Evolutionary conservation across 805 yeast species (phyloP).

Genomic region (Candida oleophila): DNA sequence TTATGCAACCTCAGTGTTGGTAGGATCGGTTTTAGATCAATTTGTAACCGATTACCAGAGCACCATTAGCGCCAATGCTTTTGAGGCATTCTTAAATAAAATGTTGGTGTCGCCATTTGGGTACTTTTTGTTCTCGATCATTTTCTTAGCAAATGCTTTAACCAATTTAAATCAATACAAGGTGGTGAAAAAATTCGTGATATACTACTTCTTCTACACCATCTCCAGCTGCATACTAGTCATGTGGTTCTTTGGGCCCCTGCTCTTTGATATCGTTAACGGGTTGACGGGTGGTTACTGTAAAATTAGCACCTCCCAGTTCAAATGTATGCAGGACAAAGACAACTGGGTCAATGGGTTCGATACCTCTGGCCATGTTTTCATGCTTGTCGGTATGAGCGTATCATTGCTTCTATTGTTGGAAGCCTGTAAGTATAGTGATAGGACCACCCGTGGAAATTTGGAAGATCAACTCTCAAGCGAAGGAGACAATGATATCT

Average conservation of each 20-base stretch:
- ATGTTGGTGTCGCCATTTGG: slow-evolving; percentile 27
- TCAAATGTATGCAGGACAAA: slow-evolving; percentile 10
- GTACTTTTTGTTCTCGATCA: slow-evolving; percentile 27
- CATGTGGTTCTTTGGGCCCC: slow-evolving; percentile 36
- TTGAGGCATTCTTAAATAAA: slow-evolving; percentile 17
- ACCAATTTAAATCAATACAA: slow-evolving; percentile 4
- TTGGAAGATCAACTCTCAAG: neutral
- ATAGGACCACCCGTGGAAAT: neutral
- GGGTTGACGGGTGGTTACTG: slow-evolving; percentile 41
- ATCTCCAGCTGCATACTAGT: slow-evolving; percentile 9
- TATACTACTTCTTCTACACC: slow-evolving; percentile 12
- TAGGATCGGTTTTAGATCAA: neutral
- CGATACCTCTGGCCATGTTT: slow-evolving; percentile 55
- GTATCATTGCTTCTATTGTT: neutral
- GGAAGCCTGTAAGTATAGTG: neutral
- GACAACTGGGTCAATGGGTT: slow-evolving; percentile 51
- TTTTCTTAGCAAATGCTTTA: slow-evolving; percentile 13
- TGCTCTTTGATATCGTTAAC: slow-evolving; percentile 31
- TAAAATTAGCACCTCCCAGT: slow-evolving; percentile 12
- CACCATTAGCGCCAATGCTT: slow-evolving; percentile 10
- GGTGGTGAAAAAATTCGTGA: slow-evolving; percentile 4
- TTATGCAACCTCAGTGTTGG: neutral
- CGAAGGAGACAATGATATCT: neutral
- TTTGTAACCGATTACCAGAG: slow-evolving; percentile 12
- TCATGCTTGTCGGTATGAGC: slow-evolving; percentile 37